Base-by-base conservation (phyloP, 768 basidiomycete species). In the Suillus occidentalis region DNA sequence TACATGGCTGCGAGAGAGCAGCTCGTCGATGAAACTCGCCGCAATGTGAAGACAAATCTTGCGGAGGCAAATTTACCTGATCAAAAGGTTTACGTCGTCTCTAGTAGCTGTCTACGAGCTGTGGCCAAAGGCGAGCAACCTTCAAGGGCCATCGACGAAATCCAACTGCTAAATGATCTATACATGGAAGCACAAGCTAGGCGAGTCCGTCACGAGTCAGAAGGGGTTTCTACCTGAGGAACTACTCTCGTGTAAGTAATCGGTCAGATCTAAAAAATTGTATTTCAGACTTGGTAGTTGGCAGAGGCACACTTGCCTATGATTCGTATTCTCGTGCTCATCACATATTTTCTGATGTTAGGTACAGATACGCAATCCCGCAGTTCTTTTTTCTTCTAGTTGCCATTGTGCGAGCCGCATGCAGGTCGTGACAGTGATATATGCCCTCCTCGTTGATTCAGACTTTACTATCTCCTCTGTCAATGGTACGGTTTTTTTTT, bases 31-130 rank as follows among this genome's bases (percentile, higher is more conserved):
- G 60, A 69, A 43, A 72, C 70, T 6, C 52, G 67, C 22, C 43
- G 58, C 39, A 68, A 45, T 56, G 64, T 72, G 13, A 57, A 64
- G 56, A 39, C 28, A 31, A 68, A 66, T 49, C 62, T 72, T 45
- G 39, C 37, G 25, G 63, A 64, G 2, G 67, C 72, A 2, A 60
- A 63, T 37, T 55, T 73, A 28, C 70, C 70, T 5, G 62, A 69
- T 12, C 64, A 69, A 43, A 70, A 60, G 45, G 72, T 67, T 3
- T 72, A 71, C 25, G 60, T 72, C 22, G 72, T 72, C 10, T 69
- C 66, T 42, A 71, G 65, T 53, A 63, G 25, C 9, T 45, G 65
- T 1, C 47, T 72, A 14, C 36, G 52, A 31, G 58, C 63, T 28
- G 58, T 71, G 3, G 53, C 68, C 14, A 62, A 61, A 42, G 50